Evolutionary conservation across 345 rosid species (phyloP), one percentile per base, ranked within the genome.

Genomic region (Gossypium turneri): DNA sequence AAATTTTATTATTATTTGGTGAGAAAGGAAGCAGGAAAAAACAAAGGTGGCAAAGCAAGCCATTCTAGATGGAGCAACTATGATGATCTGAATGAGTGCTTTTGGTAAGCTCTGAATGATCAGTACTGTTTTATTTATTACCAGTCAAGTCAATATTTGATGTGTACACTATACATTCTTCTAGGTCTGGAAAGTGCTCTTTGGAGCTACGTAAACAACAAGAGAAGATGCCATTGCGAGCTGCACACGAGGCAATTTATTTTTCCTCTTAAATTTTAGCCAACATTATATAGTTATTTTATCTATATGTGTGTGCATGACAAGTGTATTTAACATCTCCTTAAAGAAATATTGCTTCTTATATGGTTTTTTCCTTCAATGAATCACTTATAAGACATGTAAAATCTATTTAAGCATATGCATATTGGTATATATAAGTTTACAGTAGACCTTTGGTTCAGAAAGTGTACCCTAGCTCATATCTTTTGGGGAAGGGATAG

Each of bases 11-110:
- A 45, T 80, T 71, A 78, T 70, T 77, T 72, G n/a, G 66, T 13
- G 73, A 51, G 16, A 80, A 79, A 95, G 99, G 99, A 95, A 89
- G 93, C 83, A 67, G 83, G 67, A 81, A 90, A 88, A 87, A 93
- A 85, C 84, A 84, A 86, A 82, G 80, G 73, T 45, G 98, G 99
- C 80, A 93, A 80, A 79, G 94, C 92, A 65, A 93, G 98, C 83
- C 98, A 93, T 85, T 91, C 98, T 50, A 86, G 63, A 78, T 93
- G 98, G 99, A 90, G 99, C 83, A 95, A 95, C 75, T 95, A 95
- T 77, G 99, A 95, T 81, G 99, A 95, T 80, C 76, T 95, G 58
- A 95, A 95, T 79, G 99, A 95, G 85, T 95, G 90, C 84, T 95
- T 95, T 79, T 95, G 99, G 99, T 95, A 76, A 83, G 84, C 79